Evolutionary conservation across 805 yeast genomes (phyloP).

Genomic region (Kodamaea restingae): DNA sequence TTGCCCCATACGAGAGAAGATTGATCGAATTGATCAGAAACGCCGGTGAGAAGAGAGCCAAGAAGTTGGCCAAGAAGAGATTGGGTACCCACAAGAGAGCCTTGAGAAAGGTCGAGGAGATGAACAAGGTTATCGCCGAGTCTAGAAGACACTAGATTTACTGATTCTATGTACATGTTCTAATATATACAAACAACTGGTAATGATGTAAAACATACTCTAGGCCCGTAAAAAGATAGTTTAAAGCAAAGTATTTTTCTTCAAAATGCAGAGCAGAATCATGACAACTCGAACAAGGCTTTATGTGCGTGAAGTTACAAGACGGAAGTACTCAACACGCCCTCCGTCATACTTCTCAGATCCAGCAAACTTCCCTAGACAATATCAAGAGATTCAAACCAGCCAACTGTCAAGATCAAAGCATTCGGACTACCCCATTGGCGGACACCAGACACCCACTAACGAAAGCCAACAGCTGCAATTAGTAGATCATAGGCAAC

Average conservation of each 20-base stretch:
- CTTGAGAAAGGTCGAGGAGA: conserved; percentile 98
- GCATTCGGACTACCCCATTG: neutral
- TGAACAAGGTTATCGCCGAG: conserved; percentile 93
- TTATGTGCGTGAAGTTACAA: no score
- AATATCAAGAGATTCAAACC: neutral
- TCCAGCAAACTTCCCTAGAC: conserved; percentile 1
- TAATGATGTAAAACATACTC: neutral
- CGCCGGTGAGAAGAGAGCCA: conserved; percentile 99
- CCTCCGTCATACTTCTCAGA: conserved; percentile 7
- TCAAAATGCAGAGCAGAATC: neutral
- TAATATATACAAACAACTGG: conserved; percentile 9
- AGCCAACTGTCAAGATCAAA: neutral
- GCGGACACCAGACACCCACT: no score
- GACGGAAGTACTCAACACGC: neutral
- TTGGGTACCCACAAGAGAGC: conserved; percentile 99
- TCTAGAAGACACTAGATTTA: conserved; percentile 80
- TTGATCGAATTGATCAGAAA: conserved; percentile 98
- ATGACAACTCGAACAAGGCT: no score
- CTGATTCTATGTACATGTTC: conserved; percentile 15
- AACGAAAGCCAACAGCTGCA: no score
- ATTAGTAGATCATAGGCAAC: no score
- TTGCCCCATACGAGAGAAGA: conserved; percentile 99
- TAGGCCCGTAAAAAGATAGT: neutral
- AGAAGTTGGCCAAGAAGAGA: conserved; percentile 99
- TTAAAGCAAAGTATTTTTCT: conserved; percentile 1